These are phyloP conservation scores for Pulicaria dysenterica DNA, from an alignment of 129 eudicot species.

Conservation along the genomic window DNA sequence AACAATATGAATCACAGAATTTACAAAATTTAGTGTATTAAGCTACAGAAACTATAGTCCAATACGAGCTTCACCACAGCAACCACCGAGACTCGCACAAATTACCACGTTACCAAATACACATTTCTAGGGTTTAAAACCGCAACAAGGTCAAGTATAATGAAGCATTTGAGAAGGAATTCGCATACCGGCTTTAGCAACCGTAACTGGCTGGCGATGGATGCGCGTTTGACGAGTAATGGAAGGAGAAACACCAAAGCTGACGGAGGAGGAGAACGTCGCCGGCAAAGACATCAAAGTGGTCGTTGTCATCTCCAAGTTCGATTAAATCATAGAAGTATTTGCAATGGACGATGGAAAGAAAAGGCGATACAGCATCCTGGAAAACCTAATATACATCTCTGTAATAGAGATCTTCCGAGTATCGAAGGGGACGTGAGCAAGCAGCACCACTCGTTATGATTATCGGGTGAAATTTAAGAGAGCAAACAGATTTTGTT, in stretches of 20 bases:
- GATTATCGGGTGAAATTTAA: background rate
- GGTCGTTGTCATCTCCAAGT: slow-evolving; percentile 8
- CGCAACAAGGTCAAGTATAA: no score
- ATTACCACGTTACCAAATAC: background rate
- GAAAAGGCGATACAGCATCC: slow-evolving; percentile 4
- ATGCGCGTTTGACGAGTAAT: background rate
- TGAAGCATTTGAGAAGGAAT: no score
- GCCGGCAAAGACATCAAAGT: slow-evolving; percentile 5
- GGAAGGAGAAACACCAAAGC: background rate
- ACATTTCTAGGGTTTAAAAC: background rate
- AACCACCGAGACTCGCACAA: background rate
- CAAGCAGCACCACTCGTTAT: slow-evolving; percentile 26
- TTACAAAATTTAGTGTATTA: background rate
- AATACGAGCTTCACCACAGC: background rate
- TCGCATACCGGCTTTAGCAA: no score
- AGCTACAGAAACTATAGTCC: background rate
- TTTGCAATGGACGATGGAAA: slow-evolving; percentile 15
- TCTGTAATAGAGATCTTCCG: slow-evolving; percentile 5
- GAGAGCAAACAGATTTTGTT: no score
- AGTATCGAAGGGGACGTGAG: background rate
- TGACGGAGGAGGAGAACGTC: slow-evolving; percentile 23
- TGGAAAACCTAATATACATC: slow-evolving; percentile 24
- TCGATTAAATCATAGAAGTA: slow-evolving; percentile 18
- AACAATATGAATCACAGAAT: background rate
- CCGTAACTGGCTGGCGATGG: no score